Evolutionary conservation across 352 stramenopile genomes (phyloP), one percentile per base, ranked within the genome.

Genomic region (Pythium periplocum): DNA sequence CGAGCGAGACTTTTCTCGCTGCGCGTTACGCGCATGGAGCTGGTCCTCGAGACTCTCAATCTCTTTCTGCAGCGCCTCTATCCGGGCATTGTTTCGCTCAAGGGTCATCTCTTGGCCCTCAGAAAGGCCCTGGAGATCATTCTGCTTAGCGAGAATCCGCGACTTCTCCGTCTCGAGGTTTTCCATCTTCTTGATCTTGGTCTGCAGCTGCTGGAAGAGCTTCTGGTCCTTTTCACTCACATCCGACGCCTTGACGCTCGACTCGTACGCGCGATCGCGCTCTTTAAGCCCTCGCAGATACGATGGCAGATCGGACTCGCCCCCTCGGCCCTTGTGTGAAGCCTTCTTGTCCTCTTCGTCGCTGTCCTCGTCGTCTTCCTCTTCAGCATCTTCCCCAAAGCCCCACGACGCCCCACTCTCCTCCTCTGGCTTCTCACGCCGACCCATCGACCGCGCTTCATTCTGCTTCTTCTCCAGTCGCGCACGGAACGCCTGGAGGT

Each of bases 131-230:
- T 73, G 62, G 9, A 86, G 56, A 26, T 83, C 59, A 43, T 86
- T 64, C 53, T 91, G 77, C 53, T 94, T 94, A 47, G 78, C 78
- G 26, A 80, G 48, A 45, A 94, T 94, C 6, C 80, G 64, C 48
- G 58, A 52, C n/a, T 51, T 74, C 55, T 94, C 84, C 17, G 71
- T 51, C 50, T 87, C 73, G 2, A 94, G 54, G 44, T 95, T 89
- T 42, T 89, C 73, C 69, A 95, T 81, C 61, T 96, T 96, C 5
- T 60, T 54, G n/a, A 94, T 84, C 12, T 83, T 82, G 9, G 65
- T 69, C 57, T 93, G 78, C 9, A 96, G 56, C 52, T 90, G 81
- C 53, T 87, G 59, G 54, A 91, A 94, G 12, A 94, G 51, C 59
- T 87, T 79, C 31, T 75, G 63, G 48, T 95, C 83, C 53, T 93